Conservation (phyloP, 2,329 filamentous ascomycete genomes). For the Trichoderma gracile region DNA sequence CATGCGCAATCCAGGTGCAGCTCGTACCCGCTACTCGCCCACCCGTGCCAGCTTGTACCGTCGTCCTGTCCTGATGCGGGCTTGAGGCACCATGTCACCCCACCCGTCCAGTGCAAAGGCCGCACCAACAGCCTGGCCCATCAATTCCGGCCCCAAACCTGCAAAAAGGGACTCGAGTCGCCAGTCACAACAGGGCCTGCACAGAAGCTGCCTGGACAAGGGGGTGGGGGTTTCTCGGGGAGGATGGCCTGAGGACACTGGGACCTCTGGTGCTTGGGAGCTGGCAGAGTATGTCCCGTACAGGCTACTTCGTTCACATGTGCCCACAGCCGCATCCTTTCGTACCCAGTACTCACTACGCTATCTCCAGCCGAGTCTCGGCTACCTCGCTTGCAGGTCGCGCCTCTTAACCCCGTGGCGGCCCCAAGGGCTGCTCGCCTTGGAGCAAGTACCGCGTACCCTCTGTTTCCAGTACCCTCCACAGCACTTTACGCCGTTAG, state of each 20-base stretch:
- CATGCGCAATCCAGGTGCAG: neutral
- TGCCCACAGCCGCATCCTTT: too few species aligned
- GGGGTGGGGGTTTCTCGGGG: neutral
- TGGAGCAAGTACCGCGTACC: too few species aligned
- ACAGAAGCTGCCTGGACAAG: neutral
- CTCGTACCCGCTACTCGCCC: too few species aligned
- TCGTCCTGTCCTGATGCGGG: neutral
- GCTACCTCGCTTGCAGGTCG: too few species aligned
- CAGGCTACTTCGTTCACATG: too few species aligned
- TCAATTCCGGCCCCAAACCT: conserved; percentile 8
- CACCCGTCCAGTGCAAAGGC: neutral
- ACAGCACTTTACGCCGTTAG: neutral
- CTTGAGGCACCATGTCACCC: neutral
- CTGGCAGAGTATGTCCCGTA: too few species aligned
- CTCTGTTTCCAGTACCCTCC: neutral
- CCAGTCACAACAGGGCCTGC: neutral
- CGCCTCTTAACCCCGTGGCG: too few species aligned
- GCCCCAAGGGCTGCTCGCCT: too few species aligned
- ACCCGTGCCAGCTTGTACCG: neutral
- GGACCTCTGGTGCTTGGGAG: too few species aligned
- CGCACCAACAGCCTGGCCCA: neutral
- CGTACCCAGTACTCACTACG: too few species aligned
- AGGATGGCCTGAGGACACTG: neutral
- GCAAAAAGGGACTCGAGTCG: neutral
- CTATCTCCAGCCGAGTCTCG: too few species aligned